A percentile compares a stretch with the other conserved stretches of the same genome.
phyloP scores from a whole-genome alignment of 2,329 filamentous ascomycete genomes.

The Bipolaris bicolor region DNA sequence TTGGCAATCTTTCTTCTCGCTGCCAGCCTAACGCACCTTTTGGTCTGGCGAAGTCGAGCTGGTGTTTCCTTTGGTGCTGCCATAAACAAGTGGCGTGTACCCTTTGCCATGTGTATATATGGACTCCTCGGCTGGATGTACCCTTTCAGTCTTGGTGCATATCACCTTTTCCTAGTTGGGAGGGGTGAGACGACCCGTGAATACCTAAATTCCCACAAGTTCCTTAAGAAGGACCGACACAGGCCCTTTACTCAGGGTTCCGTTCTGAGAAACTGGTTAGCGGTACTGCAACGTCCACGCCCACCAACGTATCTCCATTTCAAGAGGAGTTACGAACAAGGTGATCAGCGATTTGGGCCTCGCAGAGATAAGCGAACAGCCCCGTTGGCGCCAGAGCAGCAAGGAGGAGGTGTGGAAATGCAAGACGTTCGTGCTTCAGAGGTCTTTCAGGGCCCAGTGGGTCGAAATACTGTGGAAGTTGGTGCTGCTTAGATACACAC shows the following conservation, averaged over 20 bases:
- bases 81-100: slow-evolving; percentile 73
- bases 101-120: slow-evolving; percentile 89
- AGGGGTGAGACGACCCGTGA: slow-evolving; percentile 94
- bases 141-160: slow-evolving; percentile 80
- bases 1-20: slow-evolving; percentile 77
- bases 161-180: slow-evolving; percentile 89
- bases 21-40: slow-evolving; percentile 79
- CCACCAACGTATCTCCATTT: slow-evolving; percentile 89
- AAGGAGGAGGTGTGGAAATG: slow-evolving; percentile 72
- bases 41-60: slow-evolving; percentile 71
- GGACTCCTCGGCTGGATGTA: slow-evolving; percentile 77
- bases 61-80: slow-evolving; percentile 70
- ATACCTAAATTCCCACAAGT: slow-evolving; percentile 95
- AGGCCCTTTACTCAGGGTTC: slow-evolving; percentile 84
- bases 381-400: slow-evolving; percentile 57
- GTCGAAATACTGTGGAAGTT: slow-evolving; percentile 24
- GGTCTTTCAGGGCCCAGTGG: slow-evolving; percentile 45
- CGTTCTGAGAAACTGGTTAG: slow-evolving; percentile 76
- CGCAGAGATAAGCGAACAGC: slow-evolving; percentile 60
- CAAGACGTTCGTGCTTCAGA: slow-evolving; percentile 53
- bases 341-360: slow-evolving; percentile 81
- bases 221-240: slow-evolving; percentile 88
- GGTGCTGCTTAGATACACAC: slow-evolving; percentile 19
- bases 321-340: slow-evolving; percentile 75
- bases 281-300: slow-evolving; percentile 81